phyloP scores from a whole-genome alignment of 2,329 filamentous ascomycete species.

The Fusarium continuum region DNA sequence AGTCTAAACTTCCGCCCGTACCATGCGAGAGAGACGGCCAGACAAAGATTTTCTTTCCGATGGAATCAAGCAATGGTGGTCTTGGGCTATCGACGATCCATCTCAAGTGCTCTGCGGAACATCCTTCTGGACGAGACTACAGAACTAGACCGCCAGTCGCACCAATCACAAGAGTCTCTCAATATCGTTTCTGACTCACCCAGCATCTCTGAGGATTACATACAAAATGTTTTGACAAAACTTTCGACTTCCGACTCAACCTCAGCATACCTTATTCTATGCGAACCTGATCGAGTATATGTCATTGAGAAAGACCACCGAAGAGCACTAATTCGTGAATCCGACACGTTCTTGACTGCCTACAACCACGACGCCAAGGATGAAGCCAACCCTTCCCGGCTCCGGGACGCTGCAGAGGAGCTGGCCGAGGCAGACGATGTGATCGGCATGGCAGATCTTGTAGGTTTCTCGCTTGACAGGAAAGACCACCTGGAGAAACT shows the following conservation, averaged over 20 bases:
- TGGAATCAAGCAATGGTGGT: slow-evolving; percentile 44
- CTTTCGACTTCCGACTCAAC: slow-evolving; percentile 38
- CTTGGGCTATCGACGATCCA: slow-evolving; percentile 36
- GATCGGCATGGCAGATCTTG: slow-evolving; percentile 39
- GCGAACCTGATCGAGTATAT: slow-evolving; percentile 35
- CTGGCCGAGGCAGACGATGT: slow-evolving; percentile 1
- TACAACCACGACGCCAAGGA: slow-evolving; percentile 44
- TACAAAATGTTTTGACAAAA: slow-evolving; percentile 21
- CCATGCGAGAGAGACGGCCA: slow-evolving; percentile 38
- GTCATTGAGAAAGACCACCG: slow-evolving; percentile 44
- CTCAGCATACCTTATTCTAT: slow-evolving; percentile 46
- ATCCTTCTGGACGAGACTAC: slow-evolving; percentile 25
- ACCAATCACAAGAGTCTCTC: accelerated
- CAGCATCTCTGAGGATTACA: neutral
- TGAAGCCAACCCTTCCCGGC: slow-evolving; percentile 29
- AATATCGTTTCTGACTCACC: neutral
- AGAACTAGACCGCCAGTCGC: accelerated
- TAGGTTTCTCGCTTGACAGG: slow-evolving; percentile 37
- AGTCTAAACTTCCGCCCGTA: slow-evolving; percentile 57
- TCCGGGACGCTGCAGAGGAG: slow-evolving; percentile 12
- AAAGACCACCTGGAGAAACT: slow-evolving; percentile 34
- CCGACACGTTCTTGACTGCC: slow-evolving; percentile 38
- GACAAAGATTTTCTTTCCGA: slow-evolving; percentile 36
- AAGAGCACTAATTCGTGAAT: slow-evolving; percentile 28
- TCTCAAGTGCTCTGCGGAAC: slow-evolving; percentile 41